Conservation (phyloP, 2,329 filamentous ascomycete species). For the Fusarium praegraminearum region DNA sequence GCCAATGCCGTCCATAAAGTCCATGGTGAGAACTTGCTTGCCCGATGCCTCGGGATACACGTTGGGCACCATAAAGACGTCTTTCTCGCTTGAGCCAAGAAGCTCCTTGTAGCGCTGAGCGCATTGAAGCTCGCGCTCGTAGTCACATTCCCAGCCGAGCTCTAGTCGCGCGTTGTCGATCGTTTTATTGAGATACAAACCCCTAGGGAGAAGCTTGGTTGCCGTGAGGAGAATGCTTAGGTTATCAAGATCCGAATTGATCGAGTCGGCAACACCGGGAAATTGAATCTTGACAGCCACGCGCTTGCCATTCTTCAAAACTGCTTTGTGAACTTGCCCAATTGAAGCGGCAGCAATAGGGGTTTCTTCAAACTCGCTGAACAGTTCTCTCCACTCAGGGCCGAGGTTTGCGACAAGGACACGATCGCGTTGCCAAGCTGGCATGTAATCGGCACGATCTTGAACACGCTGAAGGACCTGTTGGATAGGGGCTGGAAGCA, state of each 20-base stretch:
- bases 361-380: slow-evolving; percentile 85
- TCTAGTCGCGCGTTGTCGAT: slow-evolving; percentile 95
- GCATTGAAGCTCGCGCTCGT: slow-evolving; percentile 86
- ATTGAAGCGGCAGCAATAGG: slow-evolving; percentile 97
- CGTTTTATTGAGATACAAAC: slow-evolving; percentile 94
- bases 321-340: slow-evolving; percentile 91
- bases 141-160: slow-evolving; percentile 97
- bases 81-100: slow-evolving; percentile 69
- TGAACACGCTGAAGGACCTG: slow-evolving; percentile 94
- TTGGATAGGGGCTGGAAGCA: slow-evolving; percentile 88
- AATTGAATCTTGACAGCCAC: slow-evolving; percentile 99
- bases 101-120: slow-evolving; percentile 80
- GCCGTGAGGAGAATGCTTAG: slow-evolving; percentile 90
- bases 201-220: slow-evolving; percentile 88
- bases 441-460: slow-evolving; percentile 98
- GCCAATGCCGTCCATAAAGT: slow-evolving; percentile 86
- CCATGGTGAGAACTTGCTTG: slow-evolving; percentile 90
- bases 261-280: slow-evolving; percentile 93
- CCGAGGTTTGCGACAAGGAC: slow-evolving; percentile 86
- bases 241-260: slow-evolving; percentile 96
- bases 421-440: slow-evolving; percentile 87
- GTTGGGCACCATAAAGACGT: slow-evolving; percentile 82
- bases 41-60: slow-evolving; percentile 85
- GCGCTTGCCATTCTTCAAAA: slow-evolving; percentile 76
- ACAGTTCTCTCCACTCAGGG: slow-evolving; percentile 84